Evolutionary conservation across 768 basidiomycete genomes (phyloP).

Genomic region (Pulveroboletus sp.): DNA sequence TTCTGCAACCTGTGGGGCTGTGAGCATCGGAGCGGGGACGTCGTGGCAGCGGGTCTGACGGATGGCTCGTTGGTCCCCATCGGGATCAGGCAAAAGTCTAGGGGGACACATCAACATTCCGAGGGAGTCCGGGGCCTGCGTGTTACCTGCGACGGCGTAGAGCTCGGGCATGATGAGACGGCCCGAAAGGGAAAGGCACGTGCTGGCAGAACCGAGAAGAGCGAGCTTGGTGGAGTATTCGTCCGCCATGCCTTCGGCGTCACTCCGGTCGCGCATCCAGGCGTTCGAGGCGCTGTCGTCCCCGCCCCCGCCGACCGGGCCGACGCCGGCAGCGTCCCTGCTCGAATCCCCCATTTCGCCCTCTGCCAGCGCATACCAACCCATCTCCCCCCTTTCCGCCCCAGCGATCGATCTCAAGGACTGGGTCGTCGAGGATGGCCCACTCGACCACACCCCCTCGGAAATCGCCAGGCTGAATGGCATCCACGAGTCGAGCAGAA

Average conservation of each 20-base stretch:
- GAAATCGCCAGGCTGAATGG: slow-evolving; percentile 15
- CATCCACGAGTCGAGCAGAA: slow-evolving; percentile 21
- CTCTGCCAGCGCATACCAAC: slow-evolving; percentile 38
- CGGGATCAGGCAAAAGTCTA: slow-evolving; percentile 88
- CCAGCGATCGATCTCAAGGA: slow-evolving; percentile 59
- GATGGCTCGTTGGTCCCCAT: slow-evolving; percentile 75
- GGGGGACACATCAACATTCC: not conserved
- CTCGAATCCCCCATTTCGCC: slow-evolving; percentile 53
- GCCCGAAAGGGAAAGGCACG: not conserved
- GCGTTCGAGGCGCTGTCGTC: slow-evolving; percentile 58
- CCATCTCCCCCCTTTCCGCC: slow-evolving; percentile 38
- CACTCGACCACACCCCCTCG: slow-evolving; percentile 26
- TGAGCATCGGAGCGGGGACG: slow-evolving; percentile 1
- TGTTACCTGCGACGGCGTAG: slow-evolving; percentile 72
- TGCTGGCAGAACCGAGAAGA: too few species aligned
- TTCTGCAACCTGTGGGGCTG: slow-evolving; percentile 54
- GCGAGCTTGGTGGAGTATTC: not conserved
- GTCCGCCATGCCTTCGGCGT: slow-evolving; percentile 39
- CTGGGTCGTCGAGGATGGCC: slow-evolving; percentile 67
- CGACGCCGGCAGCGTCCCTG: too few species aligned
- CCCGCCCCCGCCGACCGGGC: too few species aligned
- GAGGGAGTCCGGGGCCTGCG: not conserved
- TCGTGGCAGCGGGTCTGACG: slow-evolving; percentile 36
- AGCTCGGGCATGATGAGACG: slow-evolving; percentile 38
- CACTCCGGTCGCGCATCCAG: slow-evolving; percentile 55